Evolutionary conservation across 192 early-diverging fungal genomes (phyloP), one percentile per base, ranked within the genome.

Genomic region (Coemansia sp.): DNA sequence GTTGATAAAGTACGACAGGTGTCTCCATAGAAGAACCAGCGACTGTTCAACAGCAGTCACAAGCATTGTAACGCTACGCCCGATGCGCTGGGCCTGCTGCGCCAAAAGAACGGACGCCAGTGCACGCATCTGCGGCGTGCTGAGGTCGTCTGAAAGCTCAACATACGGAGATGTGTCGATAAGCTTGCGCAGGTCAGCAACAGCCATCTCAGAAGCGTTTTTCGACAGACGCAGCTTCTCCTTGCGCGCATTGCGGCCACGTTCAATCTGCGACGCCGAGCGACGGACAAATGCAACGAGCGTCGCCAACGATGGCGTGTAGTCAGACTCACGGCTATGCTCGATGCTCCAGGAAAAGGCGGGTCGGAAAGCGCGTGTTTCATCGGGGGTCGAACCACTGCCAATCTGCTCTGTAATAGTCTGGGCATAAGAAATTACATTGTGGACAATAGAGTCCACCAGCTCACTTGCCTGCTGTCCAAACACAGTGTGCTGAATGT

Each of bases 11-110:
- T 85, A 87, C 43, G 88, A 83, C 61, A 93, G 71, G 67, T 93
- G 91, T 5, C 89, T 84, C 91, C 91, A 93, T 61, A 91, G 65
- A 70, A 93, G 74, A 42, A 90, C 84, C 41, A 91, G 70, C 0
- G 87, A 78, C 61, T 85, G 83, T 70, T 89, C 86, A 9, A 88
- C 63, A n/a, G 76, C 61, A 8, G 81, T 56, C 57, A 83, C 85
- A 70, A 85, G 72, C 55, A 85, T 83, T 0, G 71, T 69, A 7
- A 68, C 53, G 53, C 80, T 65, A 19, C 84, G 82, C 8, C 25
- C 50, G 7, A 84, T 76, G 20, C 84, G 67, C 72, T 84, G 44
- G 2, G 53, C 71, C 62, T 75, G 76, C 57, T 79, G 76, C 25
- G 69, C 45, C 20, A 85, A 50, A 51, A 76, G 60, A 20, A 70